Evolutionary conservation across 164 flowering plant genomes (phyloP).

Genomic region (Kalanchoe fedtschenkoi): DNA sequence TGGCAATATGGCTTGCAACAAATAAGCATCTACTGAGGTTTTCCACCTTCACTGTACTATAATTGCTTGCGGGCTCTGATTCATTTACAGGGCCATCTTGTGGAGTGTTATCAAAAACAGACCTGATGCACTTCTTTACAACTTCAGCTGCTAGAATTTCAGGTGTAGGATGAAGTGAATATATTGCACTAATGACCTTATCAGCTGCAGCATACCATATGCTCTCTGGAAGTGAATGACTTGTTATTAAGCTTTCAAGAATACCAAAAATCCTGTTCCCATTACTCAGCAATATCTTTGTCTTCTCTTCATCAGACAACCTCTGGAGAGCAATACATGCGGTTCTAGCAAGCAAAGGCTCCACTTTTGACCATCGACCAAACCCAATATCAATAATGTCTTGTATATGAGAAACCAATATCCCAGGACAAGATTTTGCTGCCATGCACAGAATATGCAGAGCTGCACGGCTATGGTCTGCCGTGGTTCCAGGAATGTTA

Average conservation of each 20-base stretch:
- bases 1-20: slow-evolving; percentile 71
- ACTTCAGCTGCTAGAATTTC: slow-evolving; percentile 65
- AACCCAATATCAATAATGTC: slow-evolving; percentile 93
- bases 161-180: slow-evolving; percentile 78
- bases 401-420: slow-evolving; percentile 73
- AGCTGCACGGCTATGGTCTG: slow-evolving; percentile 95
- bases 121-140: slow-evolving; percentile 50
- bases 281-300: slow-evolving; percentile 43
- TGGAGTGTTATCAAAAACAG: slow-evolving; percentile 40
- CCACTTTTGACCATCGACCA: slow-evolving; percentile 95
- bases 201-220: slow-evolving; percentile 94
- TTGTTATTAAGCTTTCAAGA: slow-evolving; percentile 60
- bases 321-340: slow-evolving; percentile 86
- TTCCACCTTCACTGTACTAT: slow-evolving; percentile 47
- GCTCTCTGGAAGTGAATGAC: slow-evolving; percentile 63
- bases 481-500: slow-evolving; percentile 71
- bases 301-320: slow-evolving; percentile 69
- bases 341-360: slow-evolving; percentile 87
- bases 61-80: slow-evolving; percentile 12
- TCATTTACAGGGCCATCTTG: slow-evolving; percentile 30
- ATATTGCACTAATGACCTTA: slow-evolving; percentile 70
- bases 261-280: slow-evolving; percentile 64
- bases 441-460: slow-evolving; percentile 90
- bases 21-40: slow-evolving; percentile 76
- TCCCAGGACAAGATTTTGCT: slow-evolving; percentile 58